These are phyloP conservation scores for Aegilops umbellulata DNA, from an alignment of 176 grass and related monocot genomes.

Conservation along the genomic window DNA sequence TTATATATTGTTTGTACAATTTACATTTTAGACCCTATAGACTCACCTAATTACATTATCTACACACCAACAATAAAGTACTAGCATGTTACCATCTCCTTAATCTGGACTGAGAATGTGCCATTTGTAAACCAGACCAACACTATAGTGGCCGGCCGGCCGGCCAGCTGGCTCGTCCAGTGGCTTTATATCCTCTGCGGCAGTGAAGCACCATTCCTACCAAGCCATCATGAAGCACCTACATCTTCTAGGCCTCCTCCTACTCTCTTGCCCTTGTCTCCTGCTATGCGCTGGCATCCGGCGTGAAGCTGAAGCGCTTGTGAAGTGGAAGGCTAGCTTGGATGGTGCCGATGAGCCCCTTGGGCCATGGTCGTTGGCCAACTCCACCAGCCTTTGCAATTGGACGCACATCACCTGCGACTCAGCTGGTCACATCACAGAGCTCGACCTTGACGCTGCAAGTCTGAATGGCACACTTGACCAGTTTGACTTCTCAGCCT, in stretches of 20 bases:
- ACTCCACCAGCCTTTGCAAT: neutral
- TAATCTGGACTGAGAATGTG: neutral
- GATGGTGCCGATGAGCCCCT: neutral
- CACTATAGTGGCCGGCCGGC: neutral
- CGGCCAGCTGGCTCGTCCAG: neutral
- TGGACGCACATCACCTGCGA: neutral
- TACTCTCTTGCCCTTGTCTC: neutral
- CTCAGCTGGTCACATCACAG: neutral
- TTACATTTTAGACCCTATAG: too few relatives aligned
- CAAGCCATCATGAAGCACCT: neutral
- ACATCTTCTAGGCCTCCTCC: neutral
- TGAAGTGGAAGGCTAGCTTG: neutral
- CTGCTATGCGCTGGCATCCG: neutral
- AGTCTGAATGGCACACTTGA: neutral
- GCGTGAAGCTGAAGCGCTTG: neutral
- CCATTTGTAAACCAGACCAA: neutral
- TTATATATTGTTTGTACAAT: too few relatives aligned
- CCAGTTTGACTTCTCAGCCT: neutral
- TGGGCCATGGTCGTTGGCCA: neutral
- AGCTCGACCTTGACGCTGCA: accelerated
- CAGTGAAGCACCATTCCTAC: neutral
- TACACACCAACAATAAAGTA: too few relatives aligned
- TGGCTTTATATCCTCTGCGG: neutral
- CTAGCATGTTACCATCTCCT: neutral
- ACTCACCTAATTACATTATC: too few relatives aligned